These are phyloP conservation scores for Phialocephala subalpina DNA, from an alignment of 2,329 filamentous ascomycete genomes.

Conservation along the genomic window DNA sequence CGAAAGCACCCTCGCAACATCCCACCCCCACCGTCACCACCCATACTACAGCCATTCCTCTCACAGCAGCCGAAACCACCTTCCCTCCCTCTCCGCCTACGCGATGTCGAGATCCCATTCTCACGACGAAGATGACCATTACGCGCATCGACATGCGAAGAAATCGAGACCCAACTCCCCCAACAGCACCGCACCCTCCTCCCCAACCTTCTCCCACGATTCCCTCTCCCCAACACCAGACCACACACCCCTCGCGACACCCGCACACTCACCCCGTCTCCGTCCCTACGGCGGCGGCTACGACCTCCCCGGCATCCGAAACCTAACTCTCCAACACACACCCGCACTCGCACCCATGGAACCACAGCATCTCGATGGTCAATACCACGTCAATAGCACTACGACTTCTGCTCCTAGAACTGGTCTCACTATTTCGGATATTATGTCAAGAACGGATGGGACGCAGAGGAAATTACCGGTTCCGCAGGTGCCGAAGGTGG, in stretches of 20 bases:
- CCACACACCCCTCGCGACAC: slow-evolving; percentile 97
- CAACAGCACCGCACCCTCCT: slow-evolving; percentile 94
- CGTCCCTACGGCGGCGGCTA: slow-evolving; percentile 75
- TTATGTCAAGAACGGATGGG: slow-evolving; percentile 88
- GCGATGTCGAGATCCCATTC: slow-evolving; percentile 93
- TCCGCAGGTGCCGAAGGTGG: slow-evolving; percentile 88
- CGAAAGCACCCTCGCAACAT: slow-evolving; percentile 50
- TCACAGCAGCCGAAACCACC: slow-evolving; percentile 56
- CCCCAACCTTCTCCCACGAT: slow-evolving; percentile 95
- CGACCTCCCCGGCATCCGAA: slow-evolving; percentile 87
- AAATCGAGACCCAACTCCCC: slow-evolving; percentile 92
- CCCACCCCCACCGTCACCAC: slow-evolving; percentile 54
- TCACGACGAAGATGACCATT: slow-evolving; percentile 82
- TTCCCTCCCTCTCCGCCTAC: slow-evolving; percentile 74
- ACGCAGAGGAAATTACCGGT: slow-evolving; percentile 91
- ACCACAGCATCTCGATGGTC: slow-evolving; percentile 45
- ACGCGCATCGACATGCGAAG: slow-evolving; percentile 78
- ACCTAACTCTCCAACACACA: slow-evolving; percentile 69
- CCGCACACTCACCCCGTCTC: slow-evolving; percentile 91
- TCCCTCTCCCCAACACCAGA: slow-evolving; percentile 95
- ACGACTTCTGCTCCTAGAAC: slow-evolving; percentile 52
- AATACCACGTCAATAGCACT: slow-evolving; percentile 50
- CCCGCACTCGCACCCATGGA: slow-evolving; percentile 78
- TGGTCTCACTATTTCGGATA: slow-evolving; percentile 87
- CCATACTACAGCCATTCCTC: slow-evolving; percentile 58